Evolutionary conservation across 306 rosid genomes (phyloP).

Genomic region (Vigna reflexopilosa): DNA sequence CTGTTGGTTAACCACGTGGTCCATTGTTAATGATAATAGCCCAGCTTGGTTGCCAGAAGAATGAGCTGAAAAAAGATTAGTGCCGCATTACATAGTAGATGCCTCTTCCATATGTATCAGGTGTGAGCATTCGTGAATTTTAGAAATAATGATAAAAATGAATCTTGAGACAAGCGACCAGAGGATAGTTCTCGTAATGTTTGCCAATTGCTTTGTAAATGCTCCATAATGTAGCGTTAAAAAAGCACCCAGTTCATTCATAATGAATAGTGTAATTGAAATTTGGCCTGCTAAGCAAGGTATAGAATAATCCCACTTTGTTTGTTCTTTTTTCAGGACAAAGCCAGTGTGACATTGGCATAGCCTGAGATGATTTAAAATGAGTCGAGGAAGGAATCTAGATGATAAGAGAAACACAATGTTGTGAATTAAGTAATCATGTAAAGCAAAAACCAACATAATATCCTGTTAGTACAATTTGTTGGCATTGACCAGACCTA

Average conservation of each 20-base stretch:
- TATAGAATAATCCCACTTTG: conserved; percentile 9
- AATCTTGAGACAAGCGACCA: neutral
- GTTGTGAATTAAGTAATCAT: conserved; percentile 39
- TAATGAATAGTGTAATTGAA: neutral
- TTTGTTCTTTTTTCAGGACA: conserved; percentile 14
- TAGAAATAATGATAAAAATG: neutral
- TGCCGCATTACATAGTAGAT: conserved; percentile 20
- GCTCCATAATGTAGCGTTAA: neutral
- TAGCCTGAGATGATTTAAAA: conserved; percentile 37
- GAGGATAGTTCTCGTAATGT: neutral
- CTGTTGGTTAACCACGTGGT: conserved; percentile 25
- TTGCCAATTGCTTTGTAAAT: conserved; percentile 11
- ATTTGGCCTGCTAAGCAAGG: conserved; percentile 21
- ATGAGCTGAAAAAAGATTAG: conserved; percentile 1
- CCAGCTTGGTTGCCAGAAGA: conserved; percentile 1
- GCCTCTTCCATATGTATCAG: conserved; percentile 5
- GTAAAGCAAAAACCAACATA: conserved; percentile 48
- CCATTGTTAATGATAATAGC: conserved; percentile 15
- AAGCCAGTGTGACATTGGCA: conserved; percentile 4
- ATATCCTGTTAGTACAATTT: conserved; percentile 49
- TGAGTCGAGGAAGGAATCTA: conserved; percentile 40
- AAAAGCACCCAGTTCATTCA: neutral
- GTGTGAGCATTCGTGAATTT: neutral
- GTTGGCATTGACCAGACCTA: conserved; percentile 51
- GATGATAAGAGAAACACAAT: conserved; percentile 34